phyloP scores from a whole-genome alignment of 495 filamentous ascomycete genomes.

The Penicillium nucicola region DNA sequence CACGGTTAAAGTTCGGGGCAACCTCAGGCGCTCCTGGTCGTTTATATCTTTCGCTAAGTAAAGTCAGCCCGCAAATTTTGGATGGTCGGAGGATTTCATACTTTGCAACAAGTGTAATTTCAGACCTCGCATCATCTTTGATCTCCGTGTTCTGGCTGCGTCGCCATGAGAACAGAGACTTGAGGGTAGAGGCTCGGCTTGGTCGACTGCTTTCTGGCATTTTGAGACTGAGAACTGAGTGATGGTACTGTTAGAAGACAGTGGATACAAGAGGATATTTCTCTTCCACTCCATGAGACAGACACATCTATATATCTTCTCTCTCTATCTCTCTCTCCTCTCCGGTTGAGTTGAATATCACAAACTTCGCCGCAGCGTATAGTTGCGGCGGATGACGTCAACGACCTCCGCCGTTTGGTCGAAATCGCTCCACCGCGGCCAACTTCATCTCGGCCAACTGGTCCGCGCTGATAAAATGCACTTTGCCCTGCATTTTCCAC shows the following conservation, averaged over 20 bases:
- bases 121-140: slow-evolving; percentile 8
- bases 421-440: neutral
- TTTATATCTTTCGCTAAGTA: neutral
- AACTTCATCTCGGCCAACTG: neutral
- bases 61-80: no score
- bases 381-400: no score
- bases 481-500: slow-evolving; percentile 1
- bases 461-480: slow-evolving; percentile 3
- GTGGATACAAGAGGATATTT: no score
- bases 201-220: neutral
- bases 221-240: neutral
- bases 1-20: no score
- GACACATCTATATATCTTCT: no score
- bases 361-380: no score
- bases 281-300: no score
- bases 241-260: no score
- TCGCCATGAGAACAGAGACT: slow-evolving; percentile 1
- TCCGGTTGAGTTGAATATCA: no score
- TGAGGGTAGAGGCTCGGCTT: neutral
- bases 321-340: no score
- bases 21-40: neutral
- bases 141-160: neutral
- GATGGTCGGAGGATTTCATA: neutral
- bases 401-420: no score
- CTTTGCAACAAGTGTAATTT: slow-evolving; percentile 8